These are phyloP conservation scores for Penicillium frequentans DNA, from an alignment of 2,329 filamentous ascomycete species.

Conservation along the genomic window DNA sequence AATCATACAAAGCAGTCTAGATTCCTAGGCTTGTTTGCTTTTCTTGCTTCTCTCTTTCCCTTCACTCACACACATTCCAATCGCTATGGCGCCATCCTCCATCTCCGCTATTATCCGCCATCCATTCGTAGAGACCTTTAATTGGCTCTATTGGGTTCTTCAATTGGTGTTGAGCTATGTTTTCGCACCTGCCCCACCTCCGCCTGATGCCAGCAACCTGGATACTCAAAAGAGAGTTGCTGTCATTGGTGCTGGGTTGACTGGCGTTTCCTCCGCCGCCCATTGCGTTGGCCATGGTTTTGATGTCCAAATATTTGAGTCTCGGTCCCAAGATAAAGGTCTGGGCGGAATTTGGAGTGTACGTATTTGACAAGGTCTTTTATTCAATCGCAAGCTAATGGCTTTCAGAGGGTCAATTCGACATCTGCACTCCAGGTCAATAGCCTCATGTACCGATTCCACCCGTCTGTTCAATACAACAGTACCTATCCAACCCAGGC, in stretches of 20 bases:
- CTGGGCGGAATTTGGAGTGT: constrained; percentile 82
- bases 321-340: constrained; percentile 59
- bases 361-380: constrained; percentile 28
- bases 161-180: constrained; percentile 42
- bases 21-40: neutral
- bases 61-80: neutral
- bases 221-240: constrained; percentile 49
- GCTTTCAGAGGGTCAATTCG: constrained; percentile 68
- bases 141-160: constrained; percentile 30
- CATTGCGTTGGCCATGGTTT: constrained; percentile 86
- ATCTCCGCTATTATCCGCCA: constrained; percentile 26
- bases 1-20: neutral
- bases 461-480: constrained; percentile 73
- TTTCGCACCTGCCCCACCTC: constrained; percentile 66
- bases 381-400: neutral
- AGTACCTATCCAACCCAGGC: constrained; percentile 74
- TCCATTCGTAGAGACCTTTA: constrained; percentile 32
- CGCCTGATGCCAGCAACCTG: constrained; percentile 28
- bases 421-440: constrained; percentile 82
- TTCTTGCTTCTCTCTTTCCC: neutral
- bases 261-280: constrained; percentile 73
- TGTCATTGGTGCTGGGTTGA: constrained; percentile 71
- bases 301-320: constrained; percentile 77
- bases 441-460: constrained; percentile 84
- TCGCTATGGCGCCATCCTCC: constrained; percentile 18